These are phyloP conservation scores for Potentilla sterilis DNA, from an alignment of 306 rosid species.

Conservation along the genomic window DNA sequence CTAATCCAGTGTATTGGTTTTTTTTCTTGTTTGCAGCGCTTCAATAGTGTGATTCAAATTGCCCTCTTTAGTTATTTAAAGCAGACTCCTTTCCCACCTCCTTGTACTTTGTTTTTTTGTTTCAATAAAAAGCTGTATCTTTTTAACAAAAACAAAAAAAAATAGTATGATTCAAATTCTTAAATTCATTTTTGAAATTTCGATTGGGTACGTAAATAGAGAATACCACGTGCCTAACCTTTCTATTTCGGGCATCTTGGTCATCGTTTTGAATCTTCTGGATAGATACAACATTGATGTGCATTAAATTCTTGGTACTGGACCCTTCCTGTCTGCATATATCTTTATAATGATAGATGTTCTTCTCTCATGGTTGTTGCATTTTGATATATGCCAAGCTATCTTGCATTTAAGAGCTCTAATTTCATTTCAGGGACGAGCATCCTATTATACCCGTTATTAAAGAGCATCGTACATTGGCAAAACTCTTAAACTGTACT, in stretches of 20 bases:
- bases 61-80: no score
- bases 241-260: not conserved
- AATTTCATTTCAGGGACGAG: conserved; percentile 69
- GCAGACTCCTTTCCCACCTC: no score
- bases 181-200: not conserved
- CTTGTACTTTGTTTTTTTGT: no score
- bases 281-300: not conserved
- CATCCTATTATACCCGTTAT: conserved; percentile 93
- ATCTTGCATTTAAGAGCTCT: conserved; percentile 9
- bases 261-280: not conserved
- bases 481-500: conserved; percentile 86
- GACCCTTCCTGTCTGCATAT: not conserved
- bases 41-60: not conserved
- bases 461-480: conserved; percentile 88
- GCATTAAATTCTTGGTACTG: not conserved
- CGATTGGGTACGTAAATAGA: not conserved
- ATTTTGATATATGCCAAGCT: conserved; percentile 8
- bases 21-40: not conserved
- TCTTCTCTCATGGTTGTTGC: conserved; percentile 1
- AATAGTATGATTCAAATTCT: not conserved
- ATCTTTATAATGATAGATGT: not conserved
- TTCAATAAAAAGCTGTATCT: no score
- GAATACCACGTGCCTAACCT: conserved; percentile 1
- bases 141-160: no score
- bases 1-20: not conserved